phyloP scores from a whole-genome alignment of 2,329 filamentous ascomycete species.

The Pyrenochaeta sp. region DNA sequence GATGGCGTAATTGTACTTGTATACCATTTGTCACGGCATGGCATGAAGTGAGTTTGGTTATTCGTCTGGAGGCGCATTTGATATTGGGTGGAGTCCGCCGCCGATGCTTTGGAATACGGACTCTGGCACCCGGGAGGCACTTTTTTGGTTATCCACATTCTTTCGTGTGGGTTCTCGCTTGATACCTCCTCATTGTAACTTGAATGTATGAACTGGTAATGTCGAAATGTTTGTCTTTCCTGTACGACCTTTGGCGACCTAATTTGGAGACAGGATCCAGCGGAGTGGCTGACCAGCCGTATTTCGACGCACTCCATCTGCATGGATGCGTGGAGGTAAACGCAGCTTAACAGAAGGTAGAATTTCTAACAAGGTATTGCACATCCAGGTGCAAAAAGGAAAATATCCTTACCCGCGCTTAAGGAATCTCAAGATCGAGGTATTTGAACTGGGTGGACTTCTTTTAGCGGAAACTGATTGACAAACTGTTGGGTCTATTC shows the following conservation, averaged over 20 bases:
- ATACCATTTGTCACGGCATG: background rate
- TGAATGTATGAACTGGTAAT: background rate
- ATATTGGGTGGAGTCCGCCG: background rate
- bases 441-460: too few species aligned
- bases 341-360: too few species aligned
- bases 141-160: background rate
- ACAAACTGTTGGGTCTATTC: too few species aligned
- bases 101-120: background rate
- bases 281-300: too few species aligned
- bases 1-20: conserved; percentile 1
- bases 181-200: conserved; percentile 1
- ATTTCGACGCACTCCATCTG: too few species aligned
- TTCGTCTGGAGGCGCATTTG: background rate
- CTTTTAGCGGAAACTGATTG: too few species aligned
- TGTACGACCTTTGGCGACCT: background rate
- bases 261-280: too few species aligned
- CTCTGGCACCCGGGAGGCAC: background rate
- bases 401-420: too few species aligned
- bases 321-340: too few species aligned
- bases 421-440: too few species aligned
- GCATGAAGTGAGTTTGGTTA: conserved; percentile 1
- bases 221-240: background rate
- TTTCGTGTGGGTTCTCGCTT: background rate
- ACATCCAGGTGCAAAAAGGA: too few species aligned
- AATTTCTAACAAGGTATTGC: too few species aligned